phyloP scores from a whole-genome alignment of 192 early-diverging fungal genomes.

The Umbelopsis sp. region DNA sequence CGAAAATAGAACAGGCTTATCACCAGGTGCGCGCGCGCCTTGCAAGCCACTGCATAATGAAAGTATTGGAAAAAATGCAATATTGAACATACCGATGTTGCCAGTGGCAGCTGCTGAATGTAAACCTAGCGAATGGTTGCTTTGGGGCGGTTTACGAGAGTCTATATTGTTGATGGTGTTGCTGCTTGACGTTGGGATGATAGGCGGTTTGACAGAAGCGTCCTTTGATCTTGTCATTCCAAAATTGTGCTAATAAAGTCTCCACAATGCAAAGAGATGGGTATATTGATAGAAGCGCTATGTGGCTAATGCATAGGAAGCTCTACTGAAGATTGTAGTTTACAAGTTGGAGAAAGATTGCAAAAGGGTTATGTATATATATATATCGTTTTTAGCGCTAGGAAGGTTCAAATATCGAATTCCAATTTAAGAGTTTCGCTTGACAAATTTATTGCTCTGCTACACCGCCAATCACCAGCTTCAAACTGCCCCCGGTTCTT shows the following conservation, averaged over 20 bases:
- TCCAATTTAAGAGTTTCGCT: too few species aligned
- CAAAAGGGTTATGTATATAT: too few species aligned
- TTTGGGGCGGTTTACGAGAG: conserved; percentile 10
- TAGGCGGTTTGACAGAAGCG: neutral
- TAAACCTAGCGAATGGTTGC: conserved; percentile 37
- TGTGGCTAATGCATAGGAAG: too few species aligned
- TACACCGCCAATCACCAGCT: too few species aligned
- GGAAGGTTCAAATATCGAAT: too few species aligned
- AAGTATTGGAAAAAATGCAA: neutral
- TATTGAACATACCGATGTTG: conserved; percentile 46
- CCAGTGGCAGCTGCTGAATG: conserved; percentile 58
- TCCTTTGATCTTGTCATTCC: conserved; percentile 18
- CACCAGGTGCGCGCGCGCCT: neutral
- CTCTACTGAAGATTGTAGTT: too few species aligned
- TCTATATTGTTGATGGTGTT: neutral
- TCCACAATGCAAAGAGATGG: too few species aligned
- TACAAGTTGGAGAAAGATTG: too few species aligned
- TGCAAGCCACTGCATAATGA: neutral
- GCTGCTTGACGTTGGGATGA: neutral
- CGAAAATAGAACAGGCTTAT: conserved; percentile 9
- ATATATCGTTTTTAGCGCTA: too few species aligned
- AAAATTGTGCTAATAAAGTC: neutral
- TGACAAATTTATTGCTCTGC: too few species aligned
- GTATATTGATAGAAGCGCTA: too few species aligned
- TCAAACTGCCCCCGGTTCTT: too few species aligned